Evolutionary conservation across 2,329 filamentous ascomycete genomes (phyloP).

Genomic region (Fusarium falciforme): DNA sequence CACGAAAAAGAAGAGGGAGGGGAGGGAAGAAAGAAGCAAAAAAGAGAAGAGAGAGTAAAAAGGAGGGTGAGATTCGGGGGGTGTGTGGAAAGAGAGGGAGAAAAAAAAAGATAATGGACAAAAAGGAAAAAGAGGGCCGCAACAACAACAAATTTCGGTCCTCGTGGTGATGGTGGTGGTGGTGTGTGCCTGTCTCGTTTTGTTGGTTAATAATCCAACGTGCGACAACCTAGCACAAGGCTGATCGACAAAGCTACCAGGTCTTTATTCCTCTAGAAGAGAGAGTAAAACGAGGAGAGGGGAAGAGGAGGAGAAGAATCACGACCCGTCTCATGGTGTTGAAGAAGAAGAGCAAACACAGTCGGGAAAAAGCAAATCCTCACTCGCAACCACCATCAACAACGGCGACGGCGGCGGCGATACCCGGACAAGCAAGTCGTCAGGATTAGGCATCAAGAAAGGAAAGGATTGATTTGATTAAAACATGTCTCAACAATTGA

Average conservation of each 20-base stretch:
- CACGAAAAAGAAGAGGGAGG: slow-evolving; percentile 16
- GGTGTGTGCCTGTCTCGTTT: slow-evolving; percentile 8
- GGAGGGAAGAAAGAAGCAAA: slow-evolving; percentile 18
- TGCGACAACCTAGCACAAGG: neutral
- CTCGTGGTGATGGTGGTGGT: slow-evolving; percentile 19
- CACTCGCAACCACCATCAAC: neutral
- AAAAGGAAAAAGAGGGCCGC: slow-evolving; percentile 28
- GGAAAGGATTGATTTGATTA: neutral
- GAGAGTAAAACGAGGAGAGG: neutral
- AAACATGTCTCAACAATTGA: neutral
- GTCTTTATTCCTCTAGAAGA: neutral
- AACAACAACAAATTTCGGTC: neutral
- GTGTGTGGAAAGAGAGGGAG: neutral
- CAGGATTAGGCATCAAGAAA: neutral
- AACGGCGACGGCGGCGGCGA: neutral
- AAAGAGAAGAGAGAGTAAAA: slow-evolving; percentile 12
- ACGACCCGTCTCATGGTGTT: neutral
- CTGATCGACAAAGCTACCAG: neutral
- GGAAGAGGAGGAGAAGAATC: neutral
- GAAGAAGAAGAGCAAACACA: neutral
- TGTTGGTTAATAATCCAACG: neutral
- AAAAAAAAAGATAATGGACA: slow-evolving; percentile 8
- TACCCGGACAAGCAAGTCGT: neutral
- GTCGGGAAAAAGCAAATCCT: neutral
- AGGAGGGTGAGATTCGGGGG: slow-evolving; percentile 17